Conservation (phyloP, 495 filamentous ascomycete species). For the Aspergillus cavernicola region DNA sequence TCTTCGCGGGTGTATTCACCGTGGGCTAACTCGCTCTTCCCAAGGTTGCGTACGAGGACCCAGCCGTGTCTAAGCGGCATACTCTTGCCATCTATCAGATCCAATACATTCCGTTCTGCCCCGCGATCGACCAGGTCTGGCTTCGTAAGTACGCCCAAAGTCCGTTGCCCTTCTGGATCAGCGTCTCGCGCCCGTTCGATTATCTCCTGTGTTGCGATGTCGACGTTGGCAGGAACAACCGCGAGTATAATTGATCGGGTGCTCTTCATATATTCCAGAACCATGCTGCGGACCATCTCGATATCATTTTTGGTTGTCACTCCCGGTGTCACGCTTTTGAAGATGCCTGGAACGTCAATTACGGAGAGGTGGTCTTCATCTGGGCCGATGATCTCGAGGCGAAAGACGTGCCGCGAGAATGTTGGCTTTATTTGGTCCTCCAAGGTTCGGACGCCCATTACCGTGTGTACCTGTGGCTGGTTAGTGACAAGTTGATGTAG, state of each 20-base stretch:
- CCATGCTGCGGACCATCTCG: slow-evolving; percentile 49
- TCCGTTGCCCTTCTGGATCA: slow-evolving; percentile 49
- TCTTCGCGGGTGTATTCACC: slow-evolving; percentile 15
- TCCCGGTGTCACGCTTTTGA: slow-evolving; percentile 49
- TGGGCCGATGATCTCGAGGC: slow-evolving; percentile 56
- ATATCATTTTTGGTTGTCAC: slow-evolving; percentile 50
- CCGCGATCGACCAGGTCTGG: slow-evolving; percentile 43
- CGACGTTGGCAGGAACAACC: slow-evolving; percentile 60
- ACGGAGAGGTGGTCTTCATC: slow-evolving; percentile 55
- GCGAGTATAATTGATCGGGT: slow-evolving; percentile 54
- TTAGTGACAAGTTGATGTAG: no score
- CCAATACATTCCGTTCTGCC: slow-evolving; percentile 34
- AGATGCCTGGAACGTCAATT: slow-evolving; percentile 63
- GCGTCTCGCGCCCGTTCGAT: slow-evolving; percentile 46
- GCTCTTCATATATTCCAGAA: slow-evolving; percentile 50
- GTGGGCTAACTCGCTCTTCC: slow-evolving; percentile 24
- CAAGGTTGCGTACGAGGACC: slow-evolving; percentile 53
- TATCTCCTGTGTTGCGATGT: slow-evolving; percentile 61
- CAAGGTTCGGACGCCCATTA: slow-evolving; percentile 29
- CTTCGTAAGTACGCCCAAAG: slow-evolving; percentile 59
- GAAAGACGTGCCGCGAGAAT: slow-evolving; percentile 57
- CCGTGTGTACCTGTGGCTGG: slow-evolving; percentile 20
- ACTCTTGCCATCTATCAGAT: slow-evolving; percentile 44
- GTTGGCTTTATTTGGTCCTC: slow-evolving; percentile 19
- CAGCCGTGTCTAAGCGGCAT: slow-evolving; percentile 50